Evolutionary conservation across 352 stramenopile genomes (phyloP).

Genomic region (Phytophthora pini): DNA sequence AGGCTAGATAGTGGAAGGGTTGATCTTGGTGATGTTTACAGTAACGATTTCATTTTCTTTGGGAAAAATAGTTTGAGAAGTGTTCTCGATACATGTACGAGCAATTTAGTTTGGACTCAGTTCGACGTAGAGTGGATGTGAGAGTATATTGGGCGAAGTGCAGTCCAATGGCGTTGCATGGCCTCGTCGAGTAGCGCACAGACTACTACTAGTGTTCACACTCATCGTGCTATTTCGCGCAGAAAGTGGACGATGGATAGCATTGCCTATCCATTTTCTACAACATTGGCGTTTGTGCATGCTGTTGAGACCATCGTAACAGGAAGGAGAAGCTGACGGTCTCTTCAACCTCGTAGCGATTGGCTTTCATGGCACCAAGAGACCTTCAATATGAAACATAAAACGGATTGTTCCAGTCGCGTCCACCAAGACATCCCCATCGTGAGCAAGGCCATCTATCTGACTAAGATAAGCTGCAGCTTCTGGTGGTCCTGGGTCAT

Average conservation of each 20-base stretch:
- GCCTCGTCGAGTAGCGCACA: slow-evolving; percentile 4
- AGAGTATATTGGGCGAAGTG: not conserved
- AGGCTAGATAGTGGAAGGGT: no score
- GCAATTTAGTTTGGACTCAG: no score
- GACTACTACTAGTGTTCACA: not conserved
- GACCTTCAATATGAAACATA: slow-evolving; percentile 23
- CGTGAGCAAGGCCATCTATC: not conserved
- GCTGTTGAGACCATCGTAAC: not conserved
- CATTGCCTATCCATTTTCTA: slow-evolving; percentile 3
- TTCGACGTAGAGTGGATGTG: not conserved
- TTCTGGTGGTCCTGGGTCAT: slow-evolving; percentile 22
- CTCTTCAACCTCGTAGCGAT: slow-evolving; percentile 20
- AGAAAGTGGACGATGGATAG: slow-evolving; percentile 13
- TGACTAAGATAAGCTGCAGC: slow-evolving; percentile 3
- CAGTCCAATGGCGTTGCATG: slow-evolving; percentile 9
- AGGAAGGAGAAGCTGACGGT: slow-evolving; percentile 14
- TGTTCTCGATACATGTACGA: no score
- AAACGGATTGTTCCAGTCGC: slow-evolving; percentile 8
- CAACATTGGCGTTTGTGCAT: not conserved
- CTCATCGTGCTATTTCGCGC: slow-evolving; percentile 19
- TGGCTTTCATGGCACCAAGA: slow-evolving; percentile 14
- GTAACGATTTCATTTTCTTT: no score
- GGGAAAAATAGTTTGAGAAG: no score
- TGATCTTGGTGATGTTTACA: no score
- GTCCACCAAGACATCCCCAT: no score